Evolutionary conservation across 768 basidiomycete genomes (phyloP).

Genomic region (Lentinus brumalis): DNA sequence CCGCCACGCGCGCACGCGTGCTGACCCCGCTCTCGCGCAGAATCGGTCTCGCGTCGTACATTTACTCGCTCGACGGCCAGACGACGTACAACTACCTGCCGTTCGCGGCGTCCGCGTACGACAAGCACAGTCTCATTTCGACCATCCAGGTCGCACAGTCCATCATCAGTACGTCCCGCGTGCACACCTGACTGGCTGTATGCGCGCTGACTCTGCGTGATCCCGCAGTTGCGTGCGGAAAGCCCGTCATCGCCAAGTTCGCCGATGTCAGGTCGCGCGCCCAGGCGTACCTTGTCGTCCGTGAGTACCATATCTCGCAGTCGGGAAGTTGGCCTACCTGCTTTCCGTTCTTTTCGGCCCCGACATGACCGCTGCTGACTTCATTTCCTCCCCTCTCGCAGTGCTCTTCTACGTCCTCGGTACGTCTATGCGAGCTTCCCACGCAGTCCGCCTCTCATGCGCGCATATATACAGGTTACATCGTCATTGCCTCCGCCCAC

Average conservation of each 20-base stretch:
- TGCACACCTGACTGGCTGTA: too few relatives aligned
- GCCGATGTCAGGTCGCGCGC: slow-evolving; percentile 50
- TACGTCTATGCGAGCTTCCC: slow-evolving; percentile 17
- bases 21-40: background rate
- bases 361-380: background rate
- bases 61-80: slow-evolving; percentile 72
- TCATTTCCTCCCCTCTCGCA: slow-evolving; percentile 23
- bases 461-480: slow-evolving; percentile 32
- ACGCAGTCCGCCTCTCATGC: slow-evolving; percentile 15
- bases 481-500: slow-evolving; percentile 34
- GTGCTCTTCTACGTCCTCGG: slow-evolving; percentile 45
- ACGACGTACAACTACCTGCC: slow-evolving; percentile 61
- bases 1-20: background rate
- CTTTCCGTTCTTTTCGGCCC: too few relatives aligned
- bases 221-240: slow-evolving; percentile 31
- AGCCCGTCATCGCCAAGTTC: slow-evolving; percentile 54
- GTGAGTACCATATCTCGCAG: slow-evolving; percentile 34
- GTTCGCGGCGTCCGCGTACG: slow-evolving; percentile 21
- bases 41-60: slow-evolving; percentile 66
- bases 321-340: slow-evolving; percentile 30
- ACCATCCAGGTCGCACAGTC: slow-evolving; percentile 27
- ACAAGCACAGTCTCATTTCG: slow-evolving; percentile 20
- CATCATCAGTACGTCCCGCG: slow-evolving; percentile 29
- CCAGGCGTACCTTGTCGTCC: slow-evolving; percentile 48
- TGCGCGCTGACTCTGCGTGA: slow-evolving; percentile 47